A percentile compares a stretch with the other conserved stretches of the same genome.
phyloP scores from a whole-genome alignment of 441 rosid genomes.

The Eruca vesicaria region DNA sequence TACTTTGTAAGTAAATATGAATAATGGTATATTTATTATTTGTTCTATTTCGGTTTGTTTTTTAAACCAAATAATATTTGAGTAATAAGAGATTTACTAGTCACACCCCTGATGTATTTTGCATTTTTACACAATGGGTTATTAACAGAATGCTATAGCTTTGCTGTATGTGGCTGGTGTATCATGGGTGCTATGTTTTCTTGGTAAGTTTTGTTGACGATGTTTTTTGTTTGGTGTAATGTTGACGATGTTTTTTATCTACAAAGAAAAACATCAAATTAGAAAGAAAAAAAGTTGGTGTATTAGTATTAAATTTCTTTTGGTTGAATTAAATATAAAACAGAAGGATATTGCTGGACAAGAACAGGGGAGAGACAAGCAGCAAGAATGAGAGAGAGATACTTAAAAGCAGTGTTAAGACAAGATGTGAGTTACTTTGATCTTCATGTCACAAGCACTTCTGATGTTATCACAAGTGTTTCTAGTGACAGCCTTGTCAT shows the following conservation, averaged over 20 bases:
- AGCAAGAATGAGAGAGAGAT: conserved; percentile 66
- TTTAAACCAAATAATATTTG: too few relatives aligned
- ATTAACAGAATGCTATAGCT: neutral
- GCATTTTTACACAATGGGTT: neutral
- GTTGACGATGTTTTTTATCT: neutral
- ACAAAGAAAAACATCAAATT: neutral
- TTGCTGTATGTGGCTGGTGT: neutral
- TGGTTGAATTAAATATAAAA: neutral
- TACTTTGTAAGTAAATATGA: neutral
- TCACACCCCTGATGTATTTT: neutral
- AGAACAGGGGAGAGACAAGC: conserved; percentile 92
- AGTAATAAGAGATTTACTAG: too few relatives aligned
- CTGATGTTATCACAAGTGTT: conserved; percentile 65
- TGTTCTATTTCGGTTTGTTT: too few relatives aligned
- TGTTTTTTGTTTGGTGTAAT: too few relatives aligned
- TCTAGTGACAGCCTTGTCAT: conserved; percentile 65
- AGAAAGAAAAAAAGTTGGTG: too few relatives aligned
- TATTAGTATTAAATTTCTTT: too few relatives aligned
- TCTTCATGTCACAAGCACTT: conserved; percentile 64
- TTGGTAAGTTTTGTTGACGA: neutral
- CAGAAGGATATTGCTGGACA: conserved; percentile 87
- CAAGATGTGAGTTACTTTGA: conserved; percentile 85
- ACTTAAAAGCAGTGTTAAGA: conserved; percentile 69
- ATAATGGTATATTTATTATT: too few relatives aligned
- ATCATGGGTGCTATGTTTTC: neutral